Base-by-base conservation (phyloP, 805 yeast species). In the Peterozyma xylosa region DNA sequence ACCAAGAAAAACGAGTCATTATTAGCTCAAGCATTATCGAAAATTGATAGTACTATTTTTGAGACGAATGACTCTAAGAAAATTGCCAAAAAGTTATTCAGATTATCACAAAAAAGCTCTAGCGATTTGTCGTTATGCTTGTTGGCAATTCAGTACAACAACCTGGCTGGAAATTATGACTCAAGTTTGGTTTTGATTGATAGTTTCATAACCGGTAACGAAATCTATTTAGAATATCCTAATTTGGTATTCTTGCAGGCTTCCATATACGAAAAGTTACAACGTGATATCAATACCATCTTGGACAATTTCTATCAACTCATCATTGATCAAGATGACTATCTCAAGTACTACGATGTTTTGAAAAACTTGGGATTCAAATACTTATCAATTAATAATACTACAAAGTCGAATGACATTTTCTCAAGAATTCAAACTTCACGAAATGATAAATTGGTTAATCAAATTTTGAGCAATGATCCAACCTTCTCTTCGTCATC, bases 191-290 rank as follows among this genome's bases (percentile, higher is more conserved):
- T 53, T 9, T 45, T 67, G 7, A 55, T 75, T 38, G 75, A 73
- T 51, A 52, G 56, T 27, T 45, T 65, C 4, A 29, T 55, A 10
- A 42, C 45, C 2, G 15, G 39, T 2, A 41, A 46, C 15, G 32
- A 48, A 11, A 13, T 39, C 15, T 48, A 39, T 10, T 41, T 51
- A 21, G 45, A 53, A 4, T 11, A 14, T 30, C 82, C 86, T 2
- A 75, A 76, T 3, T 55, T 82, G 38, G 64, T 74, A 35, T 76
- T 78, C 27, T 60, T 72, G 5, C 58, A 80, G 29, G 63, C 73
- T 9, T 64, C 75, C 11, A 53, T 81, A 6, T 77, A 74, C 55
- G 82, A 76, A 48, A 47, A 57, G 11, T 57, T 70, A 37, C 70
- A 73, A 37, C 63, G 73, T 38, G 56, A 56, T 29, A 55, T 56